phyloP scores from a whole-genome alignment of 257 asterid species.

The Phtheirospermum japonicum region DNA sequence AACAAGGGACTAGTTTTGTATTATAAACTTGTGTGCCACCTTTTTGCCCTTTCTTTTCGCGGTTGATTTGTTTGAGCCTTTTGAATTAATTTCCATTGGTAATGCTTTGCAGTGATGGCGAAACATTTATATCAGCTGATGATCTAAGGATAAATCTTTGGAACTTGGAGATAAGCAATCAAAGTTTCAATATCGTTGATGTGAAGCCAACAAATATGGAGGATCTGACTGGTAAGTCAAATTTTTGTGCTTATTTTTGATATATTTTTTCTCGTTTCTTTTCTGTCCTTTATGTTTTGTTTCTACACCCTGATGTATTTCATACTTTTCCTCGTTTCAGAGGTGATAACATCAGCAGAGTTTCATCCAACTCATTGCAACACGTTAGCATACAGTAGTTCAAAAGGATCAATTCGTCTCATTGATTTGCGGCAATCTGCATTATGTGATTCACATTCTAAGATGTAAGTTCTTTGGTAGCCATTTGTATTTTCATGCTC shows the following conservation, averaged over 20 bases:
- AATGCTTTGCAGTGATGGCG: conserved; percentile 69
- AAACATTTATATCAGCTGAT: conserved; percentile 92
- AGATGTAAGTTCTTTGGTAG: conserved; percentile 48
- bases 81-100: conserved; percentile 13
- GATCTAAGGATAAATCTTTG: conserved; percentile 85
- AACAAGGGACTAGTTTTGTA: conserved; percentile 10
- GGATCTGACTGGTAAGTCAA: conserved; percentile 70
- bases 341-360: conserved; percentile 92
- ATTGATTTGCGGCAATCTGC: conserved; percentile 93
- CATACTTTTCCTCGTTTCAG: conserved; percentile 43
- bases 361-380: conserved; percentile 92
- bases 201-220: conserved; percentile 91
- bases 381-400: conserved; percentile 81
- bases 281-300: conserved; percentile 10
- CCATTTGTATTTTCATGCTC: conserved; percentile 10
- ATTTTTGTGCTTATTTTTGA: conserved; percentile 9
- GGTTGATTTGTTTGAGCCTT: conserved; percentile 15
- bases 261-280: conserved; percentile 1
- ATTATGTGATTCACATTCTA: conserved; percentile 80
- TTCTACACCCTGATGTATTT: neutral
- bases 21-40: conserved; percentile 17
- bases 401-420: conserved; percentile 88
- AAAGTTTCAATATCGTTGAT: conserved; percentile 88
- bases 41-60: conserved; percentile 19
- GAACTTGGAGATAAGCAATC: conserved; percentile 88